phyloP scores from a whole-genome alignment of 441 rosid genomes.

The Adansonia madagascariensis region DNA sequence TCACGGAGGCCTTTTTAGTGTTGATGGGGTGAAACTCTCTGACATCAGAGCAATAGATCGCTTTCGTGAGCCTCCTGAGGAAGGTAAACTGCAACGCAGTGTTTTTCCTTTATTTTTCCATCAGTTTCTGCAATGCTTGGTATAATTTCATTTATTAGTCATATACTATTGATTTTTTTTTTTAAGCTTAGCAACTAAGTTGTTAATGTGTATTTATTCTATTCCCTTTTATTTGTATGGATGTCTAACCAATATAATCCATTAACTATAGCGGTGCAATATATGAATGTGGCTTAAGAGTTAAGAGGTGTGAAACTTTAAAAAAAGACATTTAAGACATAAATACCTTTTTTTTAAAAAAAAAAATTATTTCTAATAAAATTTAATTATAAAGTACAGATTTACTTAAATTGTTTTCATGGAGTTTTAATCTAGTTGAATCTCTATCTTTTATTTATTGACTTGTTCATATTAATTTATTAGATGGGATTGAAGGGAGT shows the following conservation, averaged over 20 bases:
- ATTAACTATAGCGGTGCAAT: neutral
- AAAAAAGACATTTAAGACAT: too few relatives aligned
- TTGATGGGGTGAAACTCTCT: slow-evolving; percentile 89
- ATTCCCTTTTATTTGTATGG: neutral
- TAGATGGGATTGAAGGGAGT: neutral
- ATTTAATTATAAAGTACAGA: neutral
- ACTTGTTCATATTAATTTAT: neutral
- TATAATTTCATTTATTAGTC: neutral
- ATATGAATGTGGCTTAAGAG: neutral
- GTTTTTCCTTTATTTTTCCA: slow-evolving; percentile 17
- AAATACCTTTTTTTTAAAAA: neutral
- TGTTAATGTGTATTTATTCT: neutral
- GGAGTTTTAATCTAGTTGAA: neutral
- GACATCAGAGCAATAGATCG: slow-evolving; percentile 87
- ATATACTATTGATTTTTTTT: neutral
- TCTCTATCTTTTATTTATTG: neutral
- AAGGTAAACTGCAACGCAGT: slow-evolving; percentile 55
- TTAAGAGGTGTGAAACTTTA: slow-evolving; percentile 3
- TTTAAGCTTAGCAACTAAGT: neutral
- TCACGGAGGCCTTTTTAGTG: slow-evolving; percentile 98
- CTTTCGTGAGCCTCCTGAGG: slow-evolving; percentile 98
- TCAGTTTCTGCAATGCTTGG: slow-evolving; percentile 14
- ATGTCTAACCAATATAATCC: neutral
- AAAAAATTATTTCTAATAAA: neutral
- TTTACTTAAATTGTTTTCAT: neutral